Conservation (phyloP, 805 yeast genomes). For the Groenewaldozyma tartarivorans region DNA sequence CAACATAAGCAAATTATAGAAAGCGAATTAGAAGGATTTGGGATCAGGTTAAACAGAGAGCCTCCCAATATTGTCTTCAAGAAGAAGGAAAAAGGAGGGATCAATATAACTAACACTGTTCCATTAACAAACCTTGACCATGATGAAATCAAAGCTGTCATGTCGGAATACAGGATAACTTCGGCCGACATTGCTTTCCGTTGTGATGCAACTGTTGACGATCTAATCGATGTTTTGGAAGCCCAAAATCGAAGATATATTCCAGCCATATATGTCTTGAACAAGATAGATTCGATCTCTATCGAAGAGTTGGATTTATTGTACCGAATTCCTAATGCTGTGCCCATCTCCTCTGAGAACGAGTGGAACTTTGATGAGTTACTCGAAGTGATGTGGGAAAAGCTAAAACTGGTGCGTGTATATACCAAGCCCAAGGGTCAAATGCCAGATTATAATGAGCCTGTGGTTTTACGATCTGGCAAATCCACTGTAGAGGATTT, state of each 20-base stretch:
- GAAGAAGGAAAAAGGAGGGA: constrained; percentile 93
- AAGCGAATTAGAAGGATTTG: constrained; percentile 93
- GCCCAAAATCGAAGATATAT: constrained; percentile 84
- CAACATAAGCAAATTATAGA: constrained; percentile 92
- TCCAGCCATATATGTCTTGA: constrained; percentile 90
- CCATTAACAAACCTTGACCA: constrained; percentile 85
- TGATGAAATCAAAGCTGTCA: constrained; percentile 92
- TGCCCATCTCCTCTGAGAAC: constrained; percentile 90
- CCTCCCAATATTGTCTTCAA: constrained; percentile 90
- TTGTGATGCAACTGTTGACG: constrained; percentile 97
- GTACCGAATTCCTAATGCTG: constrained; percentile 91
- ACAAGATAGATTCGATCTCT: constrained; percentile 92
- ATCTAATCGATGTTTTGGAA: constrained; percentile 87
- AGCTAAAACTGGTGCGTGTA: constrained; percentile 82
- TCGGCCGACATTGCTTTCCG: constrained; percentile 94
- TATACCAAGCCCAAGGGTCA: constrained; percentile 96
- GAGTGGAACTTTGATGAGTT: constrained; percentile 97
- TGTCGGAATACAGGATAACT: constrained; percentile 89
- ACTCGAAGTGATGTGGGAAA: constrained; percentile 91
- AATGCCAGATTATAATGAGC: constrained; percentile 89
- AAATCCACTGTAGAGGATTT: constrained; percentile 87
- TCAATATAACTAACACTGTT: constrained; percentile 86
- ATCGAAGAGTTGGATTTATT: constrained; percentile 85
- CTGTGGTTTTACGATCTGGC: constrained; percentile 80
- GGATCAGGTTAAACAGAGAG: constrained; percentile 81